Conservation (phyloP, 768 basidiomycete genomes). For the Clavulina sp. region DNA sequence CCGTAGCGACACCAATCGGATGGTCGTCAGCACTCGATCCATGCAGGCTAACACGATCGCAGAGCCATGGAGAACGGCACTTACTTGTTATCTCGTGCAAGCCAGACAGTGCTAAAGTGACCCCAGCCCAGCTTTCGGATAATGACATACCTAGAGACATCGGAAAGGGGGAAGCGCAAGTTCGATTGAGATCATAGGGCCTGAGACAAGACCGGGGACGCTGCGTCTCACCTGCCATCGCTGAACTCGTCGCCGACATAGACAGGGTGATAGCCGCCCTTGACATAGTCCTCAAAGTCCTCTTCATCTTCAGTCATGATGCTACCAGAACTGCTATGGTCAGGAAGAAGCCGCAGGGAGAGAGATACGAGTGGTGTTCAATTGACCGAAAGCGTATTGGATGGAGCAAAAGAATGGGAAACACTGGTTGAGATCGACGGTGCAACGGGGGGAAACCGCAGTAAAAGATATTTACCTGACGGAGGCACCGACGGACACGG, state of each 20-base stretch:
- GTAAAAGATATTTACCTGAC: not conserved
- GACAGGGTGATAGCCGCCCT: slow-evolving; percentile 26
- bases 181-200: not conserved
- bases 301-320: slow-evolving; percentile 12
- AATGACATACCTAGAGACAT: slow-evolving; percentile 20
- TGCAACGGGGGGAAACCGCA: not conserved
- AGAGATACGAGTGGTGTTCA: too few species aligned
- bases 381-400: too few species aligned
- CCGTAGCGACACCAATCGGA: not conserved
- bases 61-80: not conserved
- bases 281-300: slow-evolving; percentile 21
- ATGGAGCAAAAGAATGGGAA: not conserved
- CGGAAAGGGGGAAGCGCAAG: not conserved
- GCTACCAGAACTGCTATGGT: slow-evolving; percentile 1
- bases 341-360: too few species aligned
- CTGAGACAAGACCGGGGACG: not conserved
- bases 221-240: slow-evolving; percentile 15
- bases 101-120: slow-evolving; percentile 22
- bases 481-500: not conserved
- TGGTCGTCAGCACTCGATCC: too few species aligned
- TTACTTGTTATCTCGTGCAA: slow-evolving; percentile 13
- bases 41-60: not conserved
- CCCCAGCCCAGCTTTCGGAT: slow-evolving; percentile 30
- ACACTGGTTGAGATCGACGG: not conserved
- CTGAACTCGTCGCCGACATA: slow-evolving; percentile 26